A percentile compares a stretch with the other conserved stretches of the same genome.
Evolutionary conservation across 1,284 basidiomycete species (phyloP).

Genomic region (Exobasidium rhododendri): DNA sequence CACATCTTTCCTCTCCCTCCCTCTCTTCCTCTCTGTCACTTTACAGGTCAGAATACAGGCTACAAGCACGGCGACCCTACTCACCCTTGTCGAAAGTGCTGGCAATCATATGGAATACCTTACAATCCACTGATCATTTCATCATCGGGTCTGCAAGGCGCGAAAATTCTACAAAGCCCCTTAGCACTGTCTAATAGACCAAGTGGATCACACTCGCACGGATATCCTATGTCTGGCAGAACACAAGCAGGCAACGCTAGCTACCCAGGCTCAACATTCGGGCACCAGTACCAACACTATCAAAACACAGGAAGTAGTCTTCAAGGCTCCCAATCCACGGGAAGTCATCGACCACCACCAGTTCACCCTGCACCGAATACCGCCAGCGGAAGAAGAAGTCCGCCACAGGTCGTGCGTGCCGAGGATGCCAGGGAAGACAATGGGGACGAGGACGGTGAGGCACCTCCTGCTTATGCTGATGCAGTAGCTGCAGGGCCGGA

Average conservation of each 20-base stretch:
- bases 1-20: not conserved
- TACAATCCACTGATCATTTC: conserved; percentile 8
- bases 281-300: not conserved
- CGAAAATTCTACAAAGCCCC: conserved; percentile 7
- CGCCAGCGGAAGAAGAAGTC: not conserved
- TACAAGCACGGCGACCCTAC: conserved; percentile 11
- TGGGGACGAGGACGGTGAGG: conserved; percentile 16
- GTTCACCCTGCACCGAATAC: not conserved
- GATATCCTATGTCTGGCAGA: not conserved
- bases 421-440: conserved; percentile 14
- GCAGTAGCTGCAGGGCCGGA: conserved; percentile 5
- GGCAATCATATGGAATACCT: not conserved
- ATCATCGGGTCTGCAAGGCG: not conserved
- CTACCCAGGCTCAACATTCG: conserved; percentile 3
- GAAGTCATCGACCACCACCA: not conserved
- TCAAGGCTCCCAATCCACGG: not conserved
- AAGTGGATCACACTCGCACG: not conserved
- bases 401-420: conserved; percentile 1
- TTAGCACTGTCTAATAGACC: conserved; percentile 2
- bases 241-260: not conserved
- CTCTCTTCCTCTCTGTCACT: not conserved
- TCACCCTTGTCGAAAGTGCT: conserved; percentile 12
- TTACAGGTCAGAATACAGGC: conserved; percentile 10
- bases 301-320: not conserved
- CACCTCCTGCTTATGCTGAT: conserved; percentile 17